Percentiles rank a stretch among this genome's conserved stretches.
Evolutionary conservation across 768 basidiomycete species (phyloP).

Genomic region (Termitomyces sp.): DNA sequence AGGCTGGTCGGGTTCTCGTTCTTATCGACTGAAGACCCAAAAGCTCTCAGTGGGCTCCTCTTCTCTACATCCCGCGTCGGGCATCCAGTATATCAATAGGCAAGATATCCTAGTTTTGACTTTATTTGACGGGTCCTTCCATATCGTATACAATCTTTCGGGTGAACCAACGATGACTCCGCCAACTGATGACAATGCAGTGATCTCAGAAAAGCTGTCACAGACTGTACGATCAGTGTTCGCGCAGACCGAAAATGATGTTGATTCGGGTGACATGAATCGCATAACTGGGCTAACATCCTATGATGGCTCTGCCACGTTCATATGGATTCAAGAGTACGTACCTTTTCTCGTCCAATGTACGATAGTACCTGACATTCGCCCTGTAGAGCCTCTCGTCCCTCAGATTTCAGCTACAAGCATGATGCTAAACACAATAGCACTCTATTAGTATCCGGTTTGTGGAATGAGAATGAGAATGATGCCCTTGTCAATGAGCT

Average conservation of each 20-base stretch:
- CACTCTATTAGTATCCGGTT: conserved; percentile 50
- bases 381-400: conserved; percentile 46
- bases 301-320: conserved; percentile 51
- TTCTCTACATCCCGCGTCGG: conserved; percentile 53
- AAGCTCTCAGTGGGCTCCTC: conserved; percentile 57
- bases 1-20: conserved; percentile 48
- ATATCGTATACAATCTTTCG: conserved; percentile 52
- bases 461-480: conserved; percentile 44
- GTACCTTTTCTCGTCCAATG: conserved; percentile 18
- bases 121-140: conserved; percentile 69
- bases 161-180: conserved; percentile 39
- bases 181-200: conserved; percentile 14
- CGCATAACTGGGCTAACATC: conserved; percentile 55
- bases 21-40: conserved; percentile 41
- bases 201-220: conserved; percentile 45
- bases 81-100: conserved; percentile 47
- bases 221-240: conserved; percentile 48
- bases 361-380: not conserved
- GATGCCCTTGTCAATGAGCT: conserved; percentile 31
- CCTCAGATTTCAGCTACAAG: conserved; percentile 78
- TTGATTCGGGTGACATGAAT: conserved; percentile 49
- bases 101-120: conserved; percentile 55
- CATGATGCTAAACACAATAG: conserved; percentile 65
- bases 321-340: conserved; percentile 76
- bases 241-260: conserved; percentile 36